Evolutionary conservation across 2,329 filamentous ascomycete genomes (phyloP).

Genomic region (Phialophora expanda): DNA sequence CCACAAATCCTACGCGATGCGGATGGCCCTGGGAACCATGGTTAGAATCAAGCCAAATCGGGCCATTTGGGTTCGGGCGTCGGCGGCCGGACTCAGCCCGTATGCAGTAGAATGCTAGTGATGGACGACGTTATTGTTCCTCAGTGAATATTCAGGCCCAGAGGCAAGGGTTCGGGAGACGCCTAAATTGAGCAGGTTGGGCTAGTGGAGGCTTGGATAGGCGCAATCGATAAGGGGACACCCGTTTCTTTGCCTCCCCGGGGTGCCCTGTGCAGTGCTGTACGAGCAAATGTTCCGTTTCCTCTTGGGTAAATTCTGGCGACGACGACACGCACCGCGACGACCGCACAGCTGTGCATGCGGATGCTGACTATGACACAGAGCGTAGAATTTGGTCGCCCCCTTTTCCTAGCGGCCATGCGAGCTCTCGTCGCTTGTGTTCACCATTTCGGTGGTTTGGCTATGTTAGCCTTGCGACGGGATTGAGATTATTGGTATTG

Average conservation of each 20-base stretch:
- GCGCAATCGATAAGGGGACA: slow-evolving; percentile 19
- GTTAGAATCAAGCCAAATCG: not conserved
- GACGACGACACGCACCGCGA: not conserved
- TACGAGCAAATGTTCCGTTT: not conserved
- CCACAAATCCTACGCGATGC: slow-evolving; percentile 28
- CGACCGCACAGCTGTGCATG: slow-evolving; percentile 2
- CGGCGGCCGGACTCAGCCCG: slow-evolving; percentile 3
- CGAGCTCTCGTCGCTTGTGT: slow-evolving; percentile 10
- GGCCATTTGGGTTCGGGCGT: slow-evolving; percentile 19
- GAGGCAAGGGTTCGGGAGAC: not conserved
- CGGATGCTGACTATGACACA: not conserved
- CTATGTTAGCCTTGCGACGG: slow-evolving; percentile 19
- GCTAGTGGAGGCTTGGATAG: slow-evolving; percentile 2
- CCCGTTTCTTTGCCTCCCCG: not conserved
- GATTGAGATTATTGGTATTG: slow-evolving; percentile 3
- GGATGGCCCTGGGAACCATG: too few species aligned
- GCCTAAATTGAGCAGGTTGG: not conserved
- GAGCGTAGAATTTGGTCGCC: not conserved
- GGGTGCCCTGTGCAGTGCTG: not conserved
- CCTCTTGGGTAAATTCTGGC: not conserved
- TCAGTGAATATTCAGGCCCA: not conserved
- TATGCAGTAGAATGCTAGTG: not conserved
- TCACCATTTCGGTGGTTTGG: slow-evolving; percentile 2
- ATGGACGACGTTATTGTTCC: not conserved
- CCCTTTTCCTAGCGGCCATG: not conserved